phyloP scores from a whole-genome alignment of 2,329 filamentous ascomycete species.

The Emergomyces pasteurianus region DNA sequence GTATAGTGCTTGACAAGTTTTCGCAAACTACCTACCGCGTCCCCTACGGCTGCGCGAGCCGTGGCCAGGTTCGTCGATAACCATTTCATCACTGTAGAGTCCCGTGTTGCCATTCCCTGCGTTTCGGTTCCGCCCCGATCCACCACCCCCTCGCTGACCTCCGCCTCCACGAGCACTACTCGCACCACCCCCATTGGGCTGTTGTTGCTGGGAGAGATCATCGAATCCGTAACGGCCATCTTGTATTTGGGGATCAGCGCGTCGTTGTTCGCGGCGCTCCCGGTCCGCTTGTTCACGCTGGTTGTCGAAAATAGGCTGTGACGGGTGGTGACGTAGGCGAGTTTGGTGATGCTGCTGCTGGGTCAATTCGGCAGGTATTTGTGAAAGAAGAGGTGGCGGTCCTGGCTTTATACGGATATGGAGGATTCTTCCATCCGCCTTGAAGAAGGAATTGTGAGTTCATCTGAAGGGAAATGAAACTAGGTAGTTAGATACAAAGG shows the following conservation, averaged over 20 bases:
- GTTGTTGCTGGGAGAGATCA: slow-evolving; percentile 7
- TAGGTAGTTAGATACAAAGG: background rate
- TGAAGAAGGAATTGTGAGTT: slow-evolving; percentile 4
- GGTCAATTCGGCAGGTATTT: slow-evolving; percentile 3
- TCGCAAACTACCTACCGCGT: slow-evolving; percentile 1
- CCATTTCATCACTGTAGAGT: slow-evolving; percentile 31
- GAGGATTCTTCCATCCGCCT: slow-evolving; percentile 50
- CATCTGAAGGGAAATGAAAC: background rate
- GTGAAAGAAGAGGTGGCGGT: background rate
- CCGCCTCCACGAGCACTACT: slow-evolving; percentile 7
- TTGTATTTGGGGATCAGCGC: slow-evolving; percentile 23
- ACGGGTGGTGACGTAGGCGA: slow-evolving; percentile 9
- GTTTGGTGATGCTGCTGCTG: background rate
- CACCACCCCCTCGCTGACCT: slow-evolving; percentile 6
- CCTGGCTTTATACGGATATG: slow-evolving; percentile 43
- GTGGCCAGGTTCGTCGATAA: slow-evolving; percentile 24
- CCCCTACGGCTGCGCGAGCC: slow-evolving; percentile 14
- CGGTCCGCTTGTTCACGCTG: slow-evolving; percentile 31
- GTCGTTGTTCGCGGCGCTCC: slow-evolving; percentile 24
- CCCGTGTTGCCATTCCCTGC: slow-evolving; percentile 10
- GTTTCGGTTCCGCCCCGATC: slow-evolving; percentile 7
- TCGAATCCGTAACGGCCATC: slow-evolving; percentile 30
- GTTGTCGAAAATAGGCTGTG: slow-evolving; percentile 20
- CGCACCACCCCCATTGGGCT: background rate
- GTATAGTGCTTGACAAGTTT: too few relatives aligned